Evolutionary conservation across 768 basidiomycete species (phyloP), one percentile per base, ranked within the genome.

Genomic region (Porpolomopsis calyptriformis): DNA sequence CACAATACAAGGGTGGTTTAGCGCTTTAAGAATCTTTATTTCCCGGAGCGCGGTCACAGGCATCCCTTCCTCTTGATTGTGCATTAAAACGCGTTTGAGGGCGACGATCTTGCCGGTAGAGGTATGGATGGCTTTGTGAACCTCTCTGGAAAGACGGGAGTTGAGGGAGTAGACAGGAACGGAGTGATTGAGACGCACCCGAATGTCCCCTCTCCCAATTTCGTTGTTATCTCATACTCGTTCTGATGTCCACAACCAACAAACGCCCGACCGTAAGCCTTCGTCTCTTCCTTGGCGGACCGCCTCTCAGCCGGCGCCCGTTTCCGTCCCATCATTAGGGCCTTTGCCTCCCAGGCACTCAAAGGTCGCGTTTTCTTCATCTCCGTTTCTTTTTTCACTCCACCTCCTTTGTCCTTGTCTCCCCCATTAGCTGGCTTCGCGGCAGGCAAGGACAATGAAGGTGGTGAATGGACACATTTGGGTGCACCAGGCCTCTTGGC

Each of bases 171-270:
- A 33, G 20, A 48, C 16, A 20, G 6, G 8, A 46, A 27, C 50
- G 42, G 47, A 41, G 43, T 12, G 25, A 34, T 23, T 35, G n/a
- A 9, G 16, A 77, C 83, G 38, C 61, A 89, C 85, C 93, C 94
- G 62, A 98, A 98, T 22, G 94, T 98, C 3, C 94, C 94, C 62
- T 97, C 94, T 29, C 94, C 94, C 12, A 98, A 67, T 64, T 97
- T 96, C 2, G 81, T 83, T 34, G 83, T 82, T 11, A 81, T 70
- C 46, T 82, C 77, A 60, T 96, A 97, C 52, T 87, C 86, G 12
- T 65, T 65, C 51, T 92, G 76, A 46, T 68, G 58, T 7, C 85
- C 84, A 61, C 82, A 82, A 4, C 89, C 82, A 29, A 67, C 64
- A 55, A 91, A 86, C 12, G 61, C 62, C 46, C 76, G 71, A 26